Conservation (phyloP, 169 alveolate genomes). For the Prorocentrum cordatum region DNA sequence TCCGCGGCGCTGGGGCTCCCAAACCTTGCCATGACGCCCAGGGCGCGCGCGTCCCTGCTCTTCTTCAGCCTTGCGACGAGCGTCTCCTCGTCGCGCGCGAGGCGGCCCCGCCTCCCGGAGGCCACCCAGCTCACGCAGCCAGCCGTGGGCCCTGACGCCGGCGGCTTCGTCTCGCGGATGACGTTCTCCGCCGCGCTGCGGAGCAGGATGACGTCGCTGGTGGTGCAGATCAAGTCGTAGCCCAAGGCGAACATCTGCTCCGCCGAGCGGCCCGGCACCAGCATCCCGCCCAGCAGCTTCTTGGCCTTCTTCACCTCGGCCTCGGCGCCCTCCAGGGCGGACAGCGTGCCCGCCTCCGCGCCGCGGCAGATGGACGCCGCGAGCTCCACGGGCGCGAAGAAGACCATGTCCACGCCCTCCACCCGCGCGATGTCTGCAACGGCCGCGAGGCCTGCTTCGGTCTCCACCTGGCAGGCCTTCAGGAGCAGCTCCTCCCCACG, state of each 20-base stretch:
- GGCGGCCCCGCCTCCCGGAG: too few species aligned
- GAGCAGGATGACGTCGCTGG: constrained; percentile 29
- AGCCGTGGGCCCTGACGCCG: constrained; percentile 16
- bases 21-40: not conserved
- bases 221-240: constrained; percentile 10
- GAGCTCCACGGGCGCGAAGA: constrained; percentile 41
- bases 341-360: not conserved
- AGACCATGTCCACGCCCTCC: constrained; percentile 34
- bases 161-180: not conserved
- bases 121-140: not conserved
- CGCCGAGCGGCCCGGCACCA: constrained; percentile 27
- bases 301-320: constrained; percentile 40
- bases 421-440: constrained; percentile 14
- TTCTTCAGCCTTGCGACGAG: constrained; percentile 11
- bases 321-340: constrained; percentile 14
- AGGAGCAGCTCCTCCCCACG: not conserved
- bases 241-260: constrained; percentile 27
- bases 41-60: constrained; percentile 8
- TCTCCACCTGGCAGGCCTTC: constrained; percentile 11
- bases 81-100: constrained; percentile 16
- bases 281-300: constrained; percentile 43
- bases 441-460: constrained; percentile 1
- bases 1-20: constrained; percentile 15
- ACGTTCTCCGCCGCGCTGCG: constrained; percentile 21
- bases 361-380: constrained; percentile 21